Conservation (phyloP, 2,329 filamentous ascomycete species). For the Ceratocystis variospora region DNA sequence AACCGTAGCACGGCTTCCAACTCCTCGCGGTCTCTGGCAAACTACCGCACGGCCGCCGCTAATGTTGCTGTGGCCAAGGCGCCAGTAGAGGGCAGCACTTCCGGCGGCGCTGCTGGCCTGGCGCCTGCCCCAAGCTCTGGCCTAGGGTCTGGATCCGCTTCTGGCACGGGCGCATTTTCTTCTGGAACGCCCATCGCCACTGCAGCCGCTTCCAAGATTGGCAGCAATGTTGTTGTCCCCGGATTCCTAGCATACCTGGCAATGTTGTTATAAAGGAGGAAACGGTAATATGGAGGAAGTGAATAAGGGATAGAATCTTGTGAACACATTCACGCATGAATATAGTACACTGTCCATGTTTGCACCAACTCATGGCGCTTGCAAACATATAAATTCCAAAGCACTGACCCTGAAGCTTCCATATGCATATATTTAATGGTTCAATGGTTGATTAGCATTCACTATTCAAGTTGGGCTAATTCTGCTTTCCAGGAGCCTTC, state of each 20-base stretch:
- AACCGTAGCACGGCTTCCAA: constrained; percentile 35
- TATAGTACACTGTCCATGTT: neutral
- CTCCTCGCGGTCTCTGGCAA: constrained; percentile 36
- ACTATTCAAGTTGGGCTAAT: neutral
- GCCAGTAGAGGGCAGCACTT: constrained; percentile 19
- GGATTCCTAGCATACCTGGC: constrained; percentile 13
- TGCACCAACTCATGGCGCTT: neutral
- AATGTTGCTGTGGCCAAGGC: constrained; percentile 24
- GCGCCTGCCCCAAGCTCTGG: constrained; percentile 8
- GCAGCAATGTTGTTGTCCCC: constrained; percentile 2
- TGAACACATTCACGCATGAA: neutral
- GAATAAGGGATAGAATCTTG: neutral
- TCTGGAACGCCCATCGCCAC: constrained; percentile 13
- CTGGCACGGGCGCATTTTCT: neutral
- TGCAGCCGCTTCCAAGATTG: constrained; percentile 13
- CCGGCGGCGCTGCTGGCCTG: constrained; percentile 16
- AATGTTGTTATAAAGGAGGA: constrained; percentile 12
- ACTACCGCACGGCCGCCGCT: constrained; percentile 34
- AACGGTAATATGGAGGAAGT: neutral
- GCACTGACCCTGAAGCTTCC: no score
- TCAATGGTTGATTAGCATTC: neutral
- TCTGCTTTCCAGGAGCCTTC: neutral
- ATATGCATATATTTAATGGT: no score
- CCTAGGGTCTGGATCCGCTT: constrained; percentile 6
- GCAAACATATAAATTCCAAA: neutral